Conservation (phyloP, 208 protist genomes). For the Wallacemonas sp. region DNA sequence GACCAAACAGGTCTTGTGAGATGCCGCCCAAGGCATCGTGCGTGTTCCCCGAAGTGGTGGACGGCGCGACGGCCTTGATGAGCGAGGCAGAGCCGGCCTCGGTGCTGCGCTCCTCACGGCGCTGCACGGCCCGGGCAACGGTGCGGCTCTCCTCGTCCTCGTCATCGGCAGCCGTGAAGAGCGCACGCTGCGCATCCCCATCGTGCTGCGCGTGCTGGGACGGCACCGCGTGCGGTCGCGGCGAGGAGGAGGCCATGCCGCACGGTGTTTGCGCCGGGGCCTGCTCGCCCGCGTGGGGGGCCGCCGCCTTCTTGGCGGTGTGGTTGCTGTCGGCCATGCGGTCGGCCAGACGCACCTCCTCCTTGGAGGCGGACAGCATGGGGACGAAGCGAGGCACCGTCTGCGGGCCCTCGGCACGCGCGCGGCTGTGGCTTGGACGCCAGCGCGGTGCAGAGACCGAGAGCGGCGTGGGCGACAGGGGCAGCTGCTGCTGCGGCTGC, state of each 20-base stretch:
- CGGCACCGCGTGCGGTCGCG: background rate
- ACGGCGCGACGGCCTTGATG: background rate
- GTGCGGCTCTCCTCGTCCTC: slow-evolving; percentile 2
- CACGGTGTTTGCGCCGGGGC: background rate
- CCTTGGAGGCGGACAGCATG: slow-evolving; percentile 12
- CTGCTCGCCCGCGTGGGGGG: no score
- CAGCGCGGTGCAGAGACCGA: background rate
- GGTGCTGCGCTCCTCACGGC: background rate
- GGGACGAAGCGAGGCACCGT: slow-evolving; percentile 13
- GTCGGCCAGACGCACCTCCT: background rate
- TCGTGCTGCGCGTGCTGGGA: background rate
- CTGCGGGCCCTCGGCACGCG: slow-evolving; percentile 2
- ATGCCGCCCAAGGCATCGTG: background rate
- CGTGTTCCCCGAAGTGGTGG: no score
- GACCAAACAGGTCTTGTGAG: slow-evolving; percentile 10
- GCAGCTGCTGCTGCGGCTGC: background rate
- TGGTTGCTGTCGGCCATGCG: background rate
- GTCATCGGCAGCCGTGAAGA: slow-evolving; percentile 13
- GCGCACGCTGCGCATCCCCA: slow-evolving; percentile 7
- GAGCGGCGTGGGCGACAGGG: background rate
- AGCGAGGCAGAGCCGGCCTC: slow-evolving; percentile 3
- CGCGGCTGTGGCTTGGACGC: slow-evolving; percentile 5
- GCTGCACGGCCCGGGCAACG: background rate
- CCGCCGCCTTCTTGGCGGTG: background rate
- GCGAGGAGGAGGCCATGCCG: background rate